These are phyloP conservation scores for Rhinocladiella similis DNA, from an alignment of 2,329 filamentous ascomycete species.

Conservation along the genomic window DNA sequence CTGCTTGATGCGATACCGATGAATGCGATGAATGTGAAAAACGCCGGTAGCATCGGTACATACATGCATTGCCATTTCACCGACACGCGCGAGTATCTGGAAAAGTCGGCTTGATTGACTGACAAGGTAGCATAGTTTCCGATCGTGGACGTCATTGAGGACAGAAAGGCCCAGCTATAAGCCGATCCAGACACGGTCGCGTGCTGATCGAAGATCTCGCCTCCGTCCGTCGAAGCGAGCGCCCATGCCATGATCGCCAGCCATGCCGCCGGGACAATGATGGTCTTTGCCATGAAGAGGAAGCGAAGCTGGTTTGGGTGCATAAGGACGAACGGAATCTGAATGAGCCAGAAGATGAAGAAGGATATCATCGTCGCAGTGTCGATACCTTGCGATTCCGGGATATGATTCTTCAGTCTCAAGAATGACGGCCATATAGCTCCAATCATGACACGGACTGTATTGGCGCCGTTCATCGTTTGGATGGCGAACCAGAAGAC, in stretches of 20 bases:
- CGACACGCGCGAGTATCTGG: slow-evolving; percentile 42
- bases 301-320: slow-evolving; percentile 42
- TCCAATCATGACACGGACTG: slow-evolving; percentile 50
- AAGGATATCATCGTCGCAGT: slow-evolving; percentile 46
- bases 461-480: slow-evolving; percentile 46
- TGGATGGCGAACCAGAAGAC: slow-evolving; percentile 52
- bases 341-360: slow-evolving; percentile 46
- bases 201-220: slow-evolving; percentile 48
- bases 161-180: slow-evolving; percentile 48
- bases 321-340: slow-evolving; percentile 46
- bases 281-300: slow-evolving; percentile 39
- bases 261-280: slow-evolving; percentile 58
- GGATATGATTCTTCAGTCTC: slow-evolving; percentile 44
- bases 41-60: slow-evolving; percentile 47
- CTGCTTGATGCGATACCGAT: slow-evolving; percentile 61
- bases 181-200: slow-evolving; percentile 48
- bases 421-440: slow-evolving; percentile 54
- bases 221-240: slow-evolving; percentile 55
- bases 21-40: slow-evolving; percentile 50
- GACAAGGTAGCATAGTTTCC: slow-evolving; percentile 54
- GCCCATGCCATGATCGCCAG: slow-evolving; percentile 65
- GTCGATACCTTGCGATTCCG: slow-evolving; percentile 44
- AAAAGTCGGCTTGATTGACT: slow-evolving; percentile 56
- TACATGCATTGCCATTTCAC: slow-evolving; percentile 46
- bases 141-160: slow-evolving; percentile 29